These are phyloP conservation scores for Mycena epipterygia DNA, from an alignment of 768 basidiomycete genomes.

Conservation along the genomic window DNA sequence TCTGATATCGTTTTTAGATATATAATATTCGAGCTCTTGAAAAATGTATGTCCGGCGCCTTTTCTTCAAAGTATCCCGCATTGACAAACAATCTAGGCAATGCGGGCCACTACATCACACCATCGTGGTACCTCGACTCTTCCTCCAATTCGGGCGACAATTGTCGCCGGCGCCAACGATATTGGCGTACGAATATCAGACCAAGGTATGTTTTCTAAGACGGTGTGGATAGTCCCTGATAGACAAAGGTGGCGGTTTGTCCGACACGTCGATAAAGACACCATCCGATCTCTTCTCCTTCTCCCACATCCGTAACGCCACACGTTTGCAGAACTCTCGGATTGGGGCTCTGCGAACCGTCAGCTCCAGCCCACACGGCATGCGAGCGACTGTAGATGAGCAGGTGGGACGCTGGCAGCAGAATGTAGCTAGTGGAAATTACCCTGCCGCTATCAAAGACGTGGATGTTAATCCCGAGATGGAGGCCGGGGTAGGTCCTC, in stretches of 20 bases:
- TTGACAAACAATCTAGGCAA: constrained; percentile 61
- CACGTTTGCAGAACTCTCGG: constrained; percentile 75
- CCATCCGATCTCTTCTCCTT: constrained; percentile 91
- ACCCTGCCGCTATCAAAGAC: constrained; percentile 40
- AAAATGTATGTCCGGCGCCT: constrained; percentile 72
- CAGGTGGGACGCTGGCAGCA: constrained; percentile 70
- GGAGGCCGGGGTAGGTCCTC: constrained; percentile 61
- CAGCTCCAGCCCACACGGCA: constrained; percentile 70
- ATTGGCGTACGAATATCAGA: constrained; percentile 92
- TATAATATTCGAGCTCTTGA: constrained; percentile 90
- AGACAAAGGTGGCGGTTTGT: constrained; percentile 77
- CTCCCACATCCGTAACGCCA: constrained; percentile 85
- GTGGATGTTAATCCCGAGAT: constrained; percentile 54
- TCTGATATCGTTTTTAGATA: constrained; percentile 62
- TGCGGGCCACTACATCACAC: constrained; percentile 73
- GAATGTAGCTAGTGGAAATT: constrained; percentile 36
- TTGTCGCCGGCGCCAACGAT: constrained; percentile 80
- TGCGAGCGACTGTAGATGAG: constrained; percentile 86
- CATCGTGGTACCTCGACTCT: constrained; percentile 58
- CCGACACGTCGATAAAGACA: constrained; percentile 62
- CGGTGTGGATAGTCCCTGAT: constrained; percentile 26
- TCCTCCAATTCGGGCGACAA: constrained; percentile 81
- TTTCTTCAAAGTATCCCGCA: background rate
- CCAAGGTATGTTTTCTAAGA: constrained; percentile 66
- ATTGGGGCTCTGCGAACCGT: constrained; percentile 77